Conservation (phyloP, 73 alveolate genomes). For the Paramecium bursaria region DNA sequence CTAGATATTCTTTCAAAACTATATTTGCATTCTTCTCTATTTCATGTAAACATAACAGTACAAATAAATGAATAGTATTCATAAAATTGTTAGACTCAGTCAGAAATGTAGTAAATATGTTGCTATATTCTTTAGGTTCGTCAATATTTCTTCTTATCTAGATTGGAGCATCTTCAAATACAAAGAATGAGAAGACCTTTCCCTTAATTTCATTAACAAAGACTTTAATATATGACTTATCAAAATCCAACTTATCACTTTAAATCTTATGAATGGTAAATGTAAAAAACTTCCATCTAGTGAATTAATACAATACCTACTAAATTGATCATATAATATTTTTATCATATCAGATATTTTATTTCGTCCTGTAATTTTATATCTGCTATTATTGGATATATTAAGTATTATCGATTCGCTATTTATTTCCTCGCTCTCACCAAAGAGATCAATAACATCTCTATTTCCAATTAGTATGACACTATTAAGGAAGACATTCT, state of each 20-base stretch:
- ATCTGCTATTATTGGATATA: constrained; percentile 19
- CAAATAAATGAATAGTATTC: constrained; percentile 35
- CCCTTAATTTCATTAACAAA: constrained; percentile 25
- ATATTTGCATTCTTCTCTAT: constrained; percentile 10
- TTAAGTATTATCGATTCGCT: constrained; percentile 3
- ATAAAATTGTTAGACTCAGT: constrained; percentile 54
- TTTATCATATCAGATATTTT: constrained; percentile 17
- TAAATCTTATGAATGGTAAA: constrained; percentile 14
- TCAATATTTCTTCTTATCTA: constrained; percentile 2
- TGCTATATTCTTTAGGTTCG: constrained; percentile 32
- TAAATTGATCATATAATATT: not conserved
- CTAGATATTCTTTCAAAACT: constrained; percentile 28
- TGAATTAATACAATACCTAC: not conserved
- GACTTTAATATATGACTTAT: not conserved
- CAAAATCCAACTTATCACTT: constrained; percentile 11
- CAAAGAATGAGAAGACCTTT: not conserved
- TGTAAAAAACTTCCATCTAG: constrained; percentile 61
- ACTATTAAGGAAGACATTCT: not conserved
- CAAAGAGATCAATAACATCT: constrained; percentile 40
- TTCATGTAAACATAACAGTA: constrained; percentile 23
- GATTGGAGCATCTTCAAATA: not conserved
- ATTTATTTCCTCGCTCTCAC: not conserved
- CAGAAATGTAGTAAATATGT: constrained; percentile 27
- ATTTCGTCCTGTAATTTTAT: constrained; percentile 50
- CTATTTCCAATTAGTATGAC: constrained; percentile 15